Percentiles rank a stretch among this genome's conserved stretches.
phyloP scores from a whole-genome alignment of 73 alveolate genomes.

The Effrenium voratum region DNA sequence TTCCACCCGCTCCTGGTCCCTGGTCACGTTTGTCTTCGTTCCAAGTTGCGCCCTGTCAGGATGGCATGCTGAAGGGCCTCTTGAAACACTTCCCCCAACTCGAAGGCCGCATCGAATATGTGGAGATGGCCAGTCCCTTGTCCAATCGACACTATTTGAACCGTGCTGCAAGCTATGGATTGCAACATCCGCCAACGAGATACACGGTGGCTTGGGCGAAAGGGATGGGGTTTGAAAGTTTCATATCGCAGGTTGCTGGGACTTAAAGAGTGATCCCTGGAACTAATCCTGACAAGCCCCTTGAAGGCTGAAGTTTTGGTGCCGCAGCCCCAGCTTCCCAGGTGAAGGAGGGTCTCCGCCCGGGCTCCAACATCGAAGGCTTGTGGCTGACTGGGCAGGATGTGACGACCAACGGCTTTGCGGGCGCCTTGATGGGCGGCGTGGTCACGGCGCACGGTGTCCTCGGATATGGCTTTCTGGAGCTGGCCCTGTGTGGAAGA shows the following conservation, averaged over 20 bases:
- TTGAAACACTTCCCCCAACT: constrained; percentile 76
- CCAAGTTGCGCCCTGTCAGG: too few relatives aligned
- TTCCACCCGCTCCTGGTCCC: background rate
- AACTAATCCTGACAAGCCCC: background rate
- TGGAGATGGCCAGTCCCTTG: constrained; percentile 72
- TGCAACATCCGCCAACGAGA: constrained; percentile 67
- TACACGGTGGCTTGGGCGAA: constrained; percentile 4
- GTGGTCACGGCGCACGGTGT: constrained; percentile 84
- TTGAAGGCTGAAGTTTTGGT: background rate
- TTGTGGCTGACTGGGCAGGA: constrained; percentile 72
- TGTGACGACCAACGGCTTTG: constrained; percentile 77
- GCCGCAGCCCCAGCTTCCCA: background rate
- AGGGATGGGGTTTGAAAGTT: background rate
- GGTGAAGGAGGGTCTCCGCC: constrained; percentile 59
- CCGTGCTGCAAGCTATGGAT: constrained; percentile 78
- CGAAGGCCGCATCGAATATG: constrained; percentile 47
- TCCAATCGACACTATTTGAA: constrained; percentile 59
- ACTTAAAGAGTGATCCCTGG: too few relatives aligned
- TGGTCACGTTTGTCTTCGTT: too few relatives aligned
- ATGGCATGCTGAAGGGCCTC: constrained; percentile 79
- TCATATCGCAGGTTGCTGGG: too few relatives aligned
- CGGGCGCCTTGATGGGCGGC: constrained; percentile 82
- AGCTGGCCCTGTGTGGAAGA: constrained; percentile 41
- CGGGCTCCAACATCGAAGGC: constrained; percentile 55
- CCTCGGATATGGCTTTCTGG: constrained; percentile 69